Evolutionary conservation across 306 rosid species (phyloP).

Genomic region (Fragaria ananassa): DNA sequence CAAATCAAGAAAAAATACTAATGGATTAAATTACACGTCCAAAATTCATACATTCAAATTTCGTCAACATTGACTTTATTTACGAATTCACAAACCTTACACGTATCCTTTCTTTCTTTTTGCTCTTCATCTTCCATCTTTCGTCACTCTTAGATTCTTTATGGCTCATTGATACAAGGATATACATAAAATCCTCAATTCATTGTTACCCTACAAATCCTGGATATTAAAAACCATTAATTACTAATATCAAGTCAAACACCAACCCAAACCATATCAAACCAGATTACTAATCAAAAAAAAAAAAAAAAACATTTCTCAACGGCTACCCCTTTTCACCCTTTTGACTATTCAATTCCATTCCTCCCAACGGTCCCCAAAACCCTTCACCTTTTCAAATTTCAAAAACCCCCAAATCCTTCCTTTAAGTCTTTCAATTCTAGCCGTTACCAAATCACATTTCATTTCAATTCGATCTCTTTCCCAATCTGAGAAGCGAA

Average conservation of each 20-base stretch:
- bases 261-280: not conserved
- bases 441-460: conserved; percentile 50
- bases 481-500: not conserved
- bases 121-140: too few relatives aligned
- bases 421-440: conserved; percentile 19
- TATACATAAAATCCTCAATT: too few relatives aligned
- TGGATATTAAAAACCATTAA: not conserved
- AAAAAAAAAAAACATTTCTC: not conserved
- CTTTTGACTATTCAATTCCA: not conserved
- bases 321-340: not conserved
- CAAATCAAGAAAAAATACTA: too few relatives aligned
- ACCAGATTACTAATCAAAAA: not conserved
- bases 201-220: not conserved
- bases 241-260: not conserved
- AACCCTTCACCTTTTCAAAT: conserved; percentile 25
- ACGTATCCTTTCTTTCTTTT: too few relatives aligned
- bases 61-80: too few relatives aligned
- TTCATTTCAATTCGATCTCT: not conserved
- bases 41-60: too few relatives aligned
- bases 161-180: too few relatives aligned
- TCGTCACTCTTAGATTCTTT: too few relatives aligned
- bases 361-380: conserved; percentile 29
- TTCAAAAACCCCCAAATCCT: not conserved
- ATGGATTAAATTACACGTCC: too few relatives aligned
- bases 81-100: too few relatives aligned